Base-by-base conservation (phyloP, 768 basidiomycete species). In the Lyophyllum shimeji region DNA sequence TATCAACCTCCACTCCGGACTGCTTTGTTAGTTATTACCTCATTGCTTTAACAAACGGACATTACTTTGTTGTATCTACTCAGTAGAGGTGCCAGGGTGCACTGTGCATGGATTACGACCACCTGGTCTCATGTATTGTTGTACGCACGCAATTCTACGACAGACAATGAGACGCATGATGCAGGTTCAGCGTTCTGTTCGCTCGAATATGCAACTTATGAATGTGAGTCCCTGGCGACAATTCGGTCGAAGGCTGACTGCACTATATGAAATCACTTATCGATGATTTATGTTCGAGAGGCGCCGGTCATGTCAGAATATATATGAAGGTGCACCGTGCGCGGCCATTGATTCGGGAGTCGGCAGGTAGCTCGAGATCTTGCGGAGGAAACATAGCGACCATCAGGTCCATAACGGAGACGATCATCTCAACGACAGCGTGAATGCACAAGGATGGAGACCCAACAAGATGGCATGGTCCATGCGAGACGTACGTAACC, bases 21-120 rank as follows among this genome's bases (percentile, higher is more conserved):
- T 15, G 8, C 2, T 9, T 40, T 40, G 39, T 40, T 23, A 46
- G 27, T 17, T 29, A 40, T 40, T 15, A n/a, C 1, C 24, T 46
- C 45, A 46, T 15, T 3, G 7, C 18, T 27, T 18, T 18, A n/a
- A 3, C 15, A 46, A n/a, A 25, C 45, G 46, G 46, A 46, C 44
- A 46, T 25, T 29, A 27, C 43, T n/a, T 39, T 50, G 47, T 55
- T 45, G 31, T 54, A 56, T 56, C 43, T 56, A 50, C 45, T 39
- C 15, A 44, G 24, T 46, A 44, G 33, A 46, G 17, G 17, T 56
- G 31, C 15, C n/a, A 40, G 18, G 39, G 7, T 13, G 34, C 15
- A 17, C 12, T 37, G 15, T 37, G 3, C 11, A 37, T 13, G 34
- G 9, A 9, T 29, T 29, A 29, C 29, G 9, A 29, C 29, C 4